Base-by-base conservation (phyloP, 139 green algal genomes). In the Chlamydomonas eustigma region DNA sequence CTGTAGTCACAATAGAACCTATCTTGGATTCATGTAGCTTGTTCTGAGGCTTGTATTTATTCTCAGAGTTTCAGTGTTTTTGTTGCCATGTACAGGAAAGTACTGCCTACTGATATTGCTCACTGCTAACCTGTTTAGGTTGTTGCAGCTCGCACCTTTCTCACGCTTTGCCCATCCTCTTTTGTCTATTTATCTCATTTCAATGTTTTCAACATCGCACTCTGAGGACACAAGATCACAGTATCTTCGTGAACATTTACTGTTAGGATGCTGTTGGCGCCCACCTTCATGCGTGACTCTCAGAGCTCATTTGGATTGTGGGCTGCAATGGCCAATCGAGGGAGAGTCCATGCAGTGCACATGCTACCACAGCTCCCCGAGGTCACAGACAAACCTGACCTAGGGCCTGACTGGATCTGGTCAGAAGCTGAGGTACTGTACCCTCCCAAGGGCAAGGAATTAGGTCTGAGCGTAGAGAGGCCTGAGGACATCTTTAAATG, bases 191-290 rank as follows among this genome's bases (percentile, higher is more conserved):
- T n/a, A n/a, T n/a, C n/a, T n/a, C n/a, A n/a, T n/a, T n/a, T n/a
- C n/a, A n/a, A n/a, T n/a, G n/a, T n/a, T n/a, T n/a, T n/a, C n/a
- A n/a, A n/a, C n/a, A n/a, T n/a, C n/a, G n/a, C n/a, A n/a, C n/a
- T n/a, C n/a, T n/a, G 39, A 1, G 6, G 6, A 37, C 5, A 0
- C 73, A 64, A 34, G 70, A 65, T 39, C 75, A n/a, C 39, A 75
- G 75, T 28, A 80, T 64, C 4, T 39, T 33, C 1, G 74, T 50
- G 35, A 39, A 73, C 28, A 51, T 69, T 22, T 65, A 65, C 31
- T 75, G 65, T 8, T 73, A 69, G 36, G 39, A 28, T 1, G 1
- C 25, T 22, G 8, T 76, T 37, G 24, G 35, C 12, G 3, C 39
- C 39, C 1, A 25, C 12, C 6, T 35, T 33, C 6, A 33, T 0